These are phyloP conservation scores for Keithomyces neogunnii DNA, from an alignment of 2,329 filamentous ascomycete genomes.

Conservation along the genomic window DNA sequence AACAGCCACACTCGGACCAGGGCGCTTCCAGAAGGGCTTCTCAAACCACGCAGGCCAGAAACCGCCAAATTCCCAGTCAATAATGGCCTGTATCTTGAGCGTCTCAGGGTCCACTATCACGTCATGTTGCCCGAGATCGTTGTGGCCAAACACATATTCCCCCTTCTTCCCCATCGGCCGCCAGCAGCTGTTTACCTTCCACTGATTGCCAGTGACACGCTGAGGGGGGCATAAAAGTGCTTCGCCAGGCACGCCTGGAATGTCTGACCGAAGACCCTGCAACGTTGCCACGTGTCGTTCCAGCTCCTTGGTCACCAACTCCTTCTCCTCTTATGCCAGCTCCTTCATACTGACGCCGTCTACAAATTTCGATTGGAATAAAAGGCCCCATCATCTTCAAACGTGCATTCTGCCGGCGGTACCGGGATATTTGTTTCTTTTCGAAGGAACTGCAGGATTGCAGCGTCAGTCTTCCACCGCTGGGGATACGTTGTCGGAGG, in stretches of 20 bases:
- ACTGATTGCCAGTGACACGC: conserved; percentile 3
- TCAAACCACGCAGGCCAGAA: conserved; percentile 19
- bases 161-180: neutral
- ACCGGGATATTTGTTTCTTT: conserved; percentile 8
- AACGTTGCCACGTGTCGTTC: conserved; percentile 2
- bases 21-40: conserved; percentile 9
- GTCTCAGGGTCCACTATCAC: conserved; percentile 12
- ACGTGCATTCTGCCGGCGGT: conserved; percentile 1
- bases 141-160: conserved; percentile 12
- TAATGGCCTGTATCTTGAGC: conserved; percentile 21
- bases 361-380: conserved; percentile 2
- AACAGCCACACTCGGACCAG: conserved; percentile 7
- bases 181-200: conserved; percentile 10
- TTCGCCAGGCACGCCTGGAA: conserved; percentile 9
- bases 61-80: conserved; percentile 28
- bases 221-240: conserved; percentile 7
- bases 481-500: conserved; percentile 6
- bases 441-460: conserved; percentile 5
- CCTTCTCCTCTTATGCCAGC: conserved; percentile 4
- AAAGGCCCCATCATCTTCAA: conserved; percentile 10
- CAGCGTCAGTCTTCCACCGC: conserved; percentile 7
- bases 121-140: conserved; percentile 9
- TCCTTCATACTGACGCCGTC: conserved; percentile 4
- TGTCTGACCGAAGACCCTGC: conserved; percentile 2
- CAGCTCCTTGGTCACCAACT: conserved; percentile 2